Evolutionary conservation across 768 basidiomycete genomes (phyloP).

Genomic region (Leccinum incarnatum): DNA sequence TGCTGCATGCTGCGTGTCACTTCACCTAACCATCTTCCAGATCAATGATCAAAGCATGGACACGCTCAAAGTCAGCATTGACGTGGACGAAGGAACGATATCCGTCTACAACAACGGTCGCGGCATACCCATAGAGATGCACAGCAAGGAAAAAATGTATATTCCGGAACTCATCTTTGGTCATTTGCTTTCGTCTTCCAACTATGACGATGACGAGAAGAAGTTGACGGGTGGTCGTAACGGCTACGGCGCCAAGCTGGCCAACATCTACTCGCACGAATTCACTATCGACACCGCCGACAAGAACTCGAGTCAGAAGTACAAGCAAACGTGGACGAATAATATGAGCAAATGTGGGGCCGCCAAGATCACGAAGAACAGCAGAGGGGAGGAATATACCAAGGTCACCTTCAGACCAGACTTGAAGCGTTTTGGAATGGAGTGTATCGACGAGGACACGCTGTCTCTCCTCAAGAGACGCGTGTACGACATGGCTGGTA

Average conservation of each 20-base stretch:
- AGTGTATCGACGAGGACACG: slow-evolving; percentile 86
- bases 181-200: slow-evolving; percentile 88
- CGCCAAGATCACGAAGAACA: slow-evolving; percentile 92
- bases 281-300: slow-evolving; percentile 97
- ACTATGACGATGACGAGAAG: slow-evolving; percentile 99
- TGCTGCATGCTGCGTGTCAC: background rate
- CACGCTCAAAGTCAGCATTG: slow-evolving; percentile 82
- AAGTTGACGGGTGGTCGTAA: slow-evolving; percentile 98
- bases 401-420: slow-evolving; percentile 92
- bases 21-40: slow-evolving; percentile 39
- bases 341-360: slow-evolving; percentile 90
- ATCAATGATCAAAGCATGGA: slow-evolving; percentile 93
- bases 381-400: slow-evolving; percentile 87
- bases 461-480: slow-evolving; percentile 86
- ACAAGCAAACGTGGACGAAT: slow-evolving; percentile 89
- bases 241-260: slow-evolving; percentile 96
- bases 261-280: slow-evolving; percentile 96
- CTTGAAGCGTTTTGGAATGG: slow-evolving; percentile 89
- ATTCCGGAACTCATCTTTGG: slow-evolving; percentile 99
- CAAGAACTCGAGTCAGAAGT: slow-evolving; percentile 81
- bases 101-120: slow-evolving; percentile 94
- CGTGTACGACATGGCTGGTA: slow-evolving; percentile 97
- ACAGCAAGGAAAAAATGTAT: slow-evolving; percentile 87
- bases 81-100: slow-evolving; percentile 79
- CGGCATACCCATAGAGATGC: slow-evolving; percentile 97